These are phyloP conservation scores for Fusarium subglutinans DNA, from an alignment of 2,329 filamentous ascomycete genomes.

Conservation along the genomic window DNA sequence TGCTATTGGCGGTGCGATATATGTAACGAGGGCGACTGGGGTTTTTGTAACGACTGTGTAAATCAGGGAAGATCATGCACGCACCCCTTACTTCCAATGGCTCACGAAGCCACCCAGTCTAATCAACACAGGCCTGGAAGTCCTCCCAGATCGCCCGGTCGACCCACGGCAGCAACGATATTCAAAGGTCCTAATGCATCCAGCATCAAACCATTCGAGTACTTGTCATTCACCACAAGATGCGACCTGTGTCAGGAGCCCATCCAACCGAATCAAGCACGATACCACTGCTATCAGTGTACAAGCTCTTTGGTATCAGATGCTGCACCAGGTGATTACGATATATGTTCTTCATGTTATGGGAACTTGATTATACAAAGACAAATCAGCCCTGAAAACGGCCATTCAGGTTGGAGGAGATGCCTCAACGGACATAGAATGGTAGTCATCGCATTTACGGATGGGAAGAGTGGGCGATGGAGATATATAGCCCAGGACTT, in stretches of 20 bases:
- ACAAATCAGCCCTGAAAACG: conserved; percentile 78
- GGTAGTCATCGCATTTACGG: conserved; percentile 80
- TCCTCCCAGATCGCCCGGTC: conserved; percentile 53
- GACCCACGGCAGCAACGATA: conserved; percentile 59
- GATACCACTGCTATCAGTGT: conserved; percentile 85
- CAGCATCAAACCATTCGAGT: conserved; percentile 67
- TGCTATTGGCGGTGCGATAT: conserved; percentile 90
- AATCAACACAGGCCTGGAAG: conserved; percentile 51
- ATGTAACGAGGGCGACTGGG: conserved; percentile 95
- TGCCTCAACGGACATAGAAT: conserved; percentile 86
- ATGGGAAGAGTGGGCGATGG: conserved; percentile 71
- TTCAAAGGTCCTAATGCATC: conserved; percentile 57
- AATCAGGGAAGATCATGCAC: conserved; percentile 84
- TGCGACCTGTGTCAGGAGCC: conserved; percentile 82
- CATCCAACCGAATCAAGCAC: conserved; percentile 74
- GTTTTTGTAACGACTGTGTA: conserved; percentile 89
- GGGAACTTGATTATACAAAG: conserved; percentile 68
- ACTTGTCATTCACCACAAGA: conserved; percentile 75
- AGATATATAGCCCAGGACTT: conserved; percentile 75
- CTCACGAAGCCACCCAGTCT: conserved; percentile 61
- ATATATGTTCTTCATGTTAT: conserved; percentile 86
- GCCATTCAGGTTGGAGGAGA: conserved; percentile 81
- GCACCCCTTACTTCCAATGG: conserved; percentile 81
- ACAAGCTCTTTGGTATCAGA: conserved; percentile 60
- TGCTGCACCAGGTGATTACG: conserved; percentile 76